Evolutionary conservation across 345 rosid species (phyloP).

Genomic region (Sonneratia caseolaris): DNA sequence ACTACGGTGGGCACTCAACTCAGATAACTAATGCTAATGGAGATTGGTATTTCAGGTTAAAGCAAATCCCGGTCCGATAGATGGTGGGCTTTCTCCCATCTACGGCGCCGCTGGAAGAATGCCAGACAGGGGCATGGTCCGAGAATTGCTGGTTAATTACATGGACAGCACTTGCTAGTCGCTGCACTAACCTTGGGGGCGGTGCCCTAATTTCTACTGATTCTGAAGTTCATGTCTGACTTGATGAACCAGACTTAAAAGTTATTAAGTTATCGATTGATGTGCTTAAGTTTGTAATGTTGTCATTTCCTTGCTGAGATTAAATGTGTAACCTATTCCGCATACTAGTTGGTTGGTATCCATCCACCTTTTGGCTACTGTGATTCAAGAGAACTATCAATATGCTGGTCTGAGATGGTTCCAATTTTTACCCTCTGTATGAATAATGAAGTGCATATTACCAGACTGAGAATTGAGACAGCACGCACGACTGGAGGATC

Average conservation of each 20-base stretch:
- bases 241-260: too few species aligned
- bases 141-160: constrained; percentile 65
- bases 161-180: constrained; percentile 73
- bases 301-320: neutral
- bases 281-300: neutral
- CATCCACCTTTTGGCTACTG: neutral
- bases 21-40: too few species aligned
- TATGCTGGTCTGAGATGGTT: too few species aligned
- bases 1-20: neutral
- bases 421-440: too few species aligned
- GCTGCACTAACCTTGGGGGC: neutral
- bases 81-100: constrained; percentile 79
- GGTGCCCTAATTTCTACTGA: neutral
- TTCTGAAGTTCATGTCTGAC: too few species aligned
- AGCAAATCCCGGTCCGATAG: constrained; percentile 72
- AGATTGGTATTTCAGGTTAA: constrained; percentile 24
- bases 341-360: too few species aligned
- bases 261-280: neutral
- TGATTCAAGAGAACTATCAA: neutral
- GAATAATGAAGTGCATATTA: neutral
- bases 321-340: neutral
- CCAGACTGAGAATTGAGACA: too few species aligned
- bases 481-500: too few species aligned
- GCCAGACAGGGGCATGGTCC: constrained; percentile 80
- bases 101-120: constrained; percentile 92